phyloP scores from a whole-genome alignment of 2,329 filamentous ascomycete species.

The Penicillium occitanis region DNA sequence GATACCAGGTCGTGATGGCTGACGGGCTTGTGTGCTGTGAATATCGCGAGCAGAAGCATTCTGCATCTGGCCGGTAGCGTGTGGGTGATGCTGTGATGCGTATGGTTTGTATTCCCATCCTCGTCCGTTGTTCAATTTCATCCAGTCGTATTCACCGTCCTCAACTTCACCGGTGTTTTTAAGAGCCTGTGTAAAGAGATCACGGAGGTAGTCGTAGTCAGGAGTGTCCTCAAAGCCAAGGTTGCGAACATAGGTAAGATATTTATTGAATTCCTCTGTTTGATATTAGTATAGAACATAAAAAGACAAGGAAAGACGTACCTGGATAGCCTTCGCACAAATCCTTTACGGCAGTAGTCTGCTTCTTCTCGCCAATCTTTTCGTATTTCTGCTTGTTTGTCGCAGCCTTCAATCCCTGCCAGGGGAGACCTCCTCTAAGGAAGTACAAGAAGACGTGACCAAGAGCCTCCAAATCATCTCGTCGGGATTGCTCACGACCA shows the following conservation, averaged over 20 bases:
- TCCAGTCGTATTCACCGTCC: slow-evolving; percentile 99
- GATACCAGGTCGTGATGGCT: slow-evolving; percentile 62
- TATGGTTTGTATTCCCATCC: slow-evolving; percentile 83
- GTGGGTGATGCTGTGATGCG: slow-evolving; percentile 65
- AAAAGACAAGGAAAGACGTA: slow-evolving; percentile 32
- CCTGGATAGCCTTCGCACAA: slow-evolving; percentile 90
- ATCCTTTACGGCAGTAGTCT: slow-evolving; percentile 95
- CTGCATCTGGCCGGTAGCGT: slow-evolving; percentile 74
- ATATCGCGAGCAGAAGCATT: slow-evolving; percentile 83
- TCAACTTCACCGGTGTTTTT: slow-evolving; percentile 94
- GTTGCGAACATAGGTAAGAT: slow-evolving; percentile 94
- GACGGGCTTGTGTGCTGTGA: slow-evolving; percentile 65
- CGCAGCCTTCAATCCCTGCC: slow-evolving; percentile 67
- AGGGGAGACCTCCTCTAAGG: slow-evolving; percentile 63
- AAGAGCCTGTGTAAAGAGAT: slow-evolving; percentile 92
- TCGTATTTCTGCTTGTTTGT: slow-evolving; percentile 97
- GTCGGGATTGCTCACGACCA: slow-evolving; percentile 89
- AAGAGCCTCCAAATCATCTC: slow-evolving; percentile 89
- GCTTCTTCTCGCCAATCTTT: slow-evolving; percentile 99
- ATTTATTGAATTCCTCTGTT: slow-evolving; percentile 91
- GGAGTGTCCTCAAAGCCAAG: slow-evolving; percentile 97
- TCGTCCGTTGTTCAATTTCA: slow-evolving; percentile 93
- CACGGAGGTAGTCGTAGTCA: slow-evolving; percentile 95
- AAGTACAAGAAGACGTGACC: slow-evolving; percentile 72
- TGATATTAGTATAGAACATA: neutral